Percentiles rank a stretch among this genome's conserved stretches.
Evolutionary conservation across 805 yeast species (phyloP).

Genomic region (Saccharomycopsis sp.): DNA sequence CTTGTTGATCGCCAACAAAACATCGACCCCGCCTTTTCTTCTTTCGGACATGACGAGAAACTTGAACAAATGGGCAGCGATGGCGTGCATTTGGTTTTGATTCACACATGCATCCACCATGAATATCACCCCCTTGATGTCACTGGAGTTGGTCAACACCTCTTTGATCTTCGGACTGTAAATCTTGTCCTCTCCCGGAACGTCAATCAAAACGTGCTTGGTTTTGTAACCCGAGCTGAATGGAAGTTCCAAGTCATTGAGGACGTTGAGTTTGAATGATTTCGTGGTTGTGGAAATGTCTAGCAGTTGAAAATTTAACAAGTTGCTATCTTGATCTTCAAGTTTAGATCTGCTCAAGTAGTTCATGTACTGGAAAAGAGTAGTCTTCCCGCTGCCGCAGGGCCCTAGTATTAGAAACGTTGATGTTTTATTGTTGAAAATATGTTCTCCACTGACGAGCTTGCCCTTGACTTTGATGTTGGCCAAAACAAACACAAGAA

Average conservation of each 20-base stretch:
- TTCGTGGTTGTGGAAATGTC: slow-evolving; percentile 36
- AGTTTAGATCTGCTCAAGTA: slow-evolving; percentile 1
- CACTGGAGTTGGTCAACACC: slow-evolving; percentile 33
- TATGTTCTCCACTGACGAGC: too few relatives aligned
- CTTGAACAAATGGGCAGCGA: slow-evolving; percentile 51
- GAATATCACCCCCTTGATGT: slow-evolving; percentile 60
- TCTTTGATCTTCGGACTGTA: slow-evolving; percentile 44
- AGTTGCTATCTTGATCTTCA: slow-evolving; percentile 13
- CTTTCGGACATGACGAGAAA: slow-evolving; percentile 54
- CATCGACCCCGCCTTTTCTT: slow-evolving; percentile 56
- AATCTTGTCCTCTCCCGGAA: slow-evolving; percentile 84
- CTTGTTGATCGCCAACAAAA: slow-evolving; percentile 76
- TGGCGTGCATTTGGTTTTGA: slow-evolving; percentile 37
- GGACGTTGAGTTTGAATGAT: slow-evolving; percentile 41
- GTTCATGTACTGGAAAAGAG: slow-evolving; percentile 31
- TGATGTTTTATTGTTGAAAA: slow-evolving; percentile 35
- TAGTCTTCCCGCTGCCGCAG: slow-evolving; percentile 57
- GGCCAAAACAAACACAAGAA: too few relatives aligned
- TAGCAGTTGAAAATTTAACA: slow-evolving; percentile 3
- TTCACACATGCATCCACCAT: slow-evolving; percentile 69
- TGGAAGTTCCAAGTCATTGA: slow-evolving; percentile 33
- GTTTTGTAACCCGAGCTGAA: slow-evolving; percentile 29
- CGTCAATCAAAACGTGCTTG: slow-evolving; percentile 53
- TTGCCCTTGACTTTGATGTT: too few relatives aligned
- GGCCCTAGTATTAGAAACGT: slow-evolving; percentile 60